Evolutionary conservation across 2,329 filamentous ascomycete species (phyloP).

Genomic region (Exophiala aquamarina): DNA sequence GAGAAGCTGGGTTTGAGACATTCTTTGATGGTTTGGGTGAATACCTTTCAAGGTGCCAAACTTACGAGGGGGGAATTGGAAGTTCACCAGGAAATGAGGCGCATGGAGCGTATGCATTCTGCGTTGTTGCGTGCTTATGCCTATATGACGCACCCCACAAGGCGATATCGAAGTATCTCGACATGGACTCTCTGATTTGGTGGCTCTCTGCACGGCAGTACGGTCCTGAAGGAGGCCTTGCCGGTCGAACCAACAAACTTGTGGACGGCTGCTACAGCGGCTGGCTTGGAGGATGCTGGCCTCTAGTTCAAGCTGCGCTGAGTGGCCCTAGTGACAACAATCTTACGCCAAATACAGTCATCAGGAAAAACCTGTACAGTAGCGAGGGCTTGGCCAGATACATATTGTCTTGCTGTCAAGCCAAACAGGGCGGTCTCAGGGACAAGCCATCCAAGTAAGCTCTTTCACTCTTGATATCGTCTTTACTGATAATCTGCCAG

Average conservation of each 20-base stretch:
- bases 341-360: constrained; percentile 3
- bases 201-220: constrained; percentile 92
- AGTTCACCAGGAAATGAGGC: constrained; percentile 84
- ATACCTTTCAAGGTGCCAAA: constrained; percentile 78
- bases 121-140: constrained; percentile 82
- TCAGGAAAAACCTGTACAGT: constrained; percentile 60
- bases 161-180: constrained; percentile 72
- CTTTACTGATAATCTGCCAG: constrained; percentile 41
- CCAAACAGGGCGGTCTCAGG: constrained; percentile 75
- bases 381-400: constrained; percentile 84
- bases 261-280: constrained; percentile 98
- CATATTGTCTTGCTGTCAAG: constrained; percentile 84
- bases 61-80: constrained; percentile 88
- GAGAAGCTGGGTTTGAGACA: constrained; percentile 58
- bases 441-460: constrained; percentile 91
- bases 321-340: constrained; percentile 48
- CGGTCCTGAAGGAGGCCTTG: constrained; percentile 87
- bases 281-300: constrained; percentile 96
- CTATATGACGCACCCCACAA: constrained; percentile 78
- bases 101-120: constrained; percentile 96
- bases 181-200: constrained; percentile 73
- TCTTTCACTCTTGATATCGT: constrained; percentile 3
- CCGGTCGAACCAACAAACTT: constrained; percentile 93
- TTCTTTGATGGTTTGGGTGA: constrained; percentile 74
- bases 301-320: constrained; percentile 78